Percentiles rank a stretch among this genome's conserved stretches.
Conservation (phyloP, 805 yeast genomes). For the Lipomyces orientalis region DNA sequence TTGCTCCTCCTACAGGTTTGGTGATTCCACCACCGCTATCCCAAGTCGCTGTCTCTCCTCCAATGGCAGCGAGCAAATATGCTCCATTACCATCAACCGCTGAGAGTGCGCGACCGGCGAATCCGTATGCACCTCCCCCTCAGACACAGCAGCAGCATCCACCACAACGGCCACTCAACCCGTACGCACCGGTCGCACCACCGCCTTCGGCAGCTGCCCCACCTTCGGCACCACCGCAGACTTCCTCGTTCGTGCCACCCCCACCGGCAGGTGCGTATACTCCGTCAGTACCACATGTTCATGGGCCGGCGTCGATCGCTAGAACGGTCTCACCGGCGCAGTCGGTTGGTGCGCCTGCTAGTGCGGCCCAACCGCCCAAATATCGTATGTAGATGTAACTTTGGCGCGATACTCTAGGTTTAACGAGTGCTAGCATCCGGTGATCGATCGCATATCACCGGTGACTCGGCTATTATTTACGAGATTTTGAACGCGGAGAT, state of each 20-base stretch:
- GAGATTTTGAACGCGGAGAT: constrained; percentile 61
- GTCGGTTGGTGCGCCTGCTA: constrained; percentile 42
- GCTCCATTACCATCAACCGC: constrained; percentile 38
- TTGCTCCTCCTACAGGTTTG: constrained; percentile 5
- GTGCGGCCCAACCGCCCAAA: constrained; percentile 43
- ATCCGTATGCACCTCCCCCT: constrained; percentile 51
- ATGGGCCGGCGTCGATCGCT: constrained; percentile 37
- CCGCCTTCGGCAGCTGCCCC: constrained; percentile 19
- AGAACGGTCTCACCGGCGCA: constrained; percentile 40
- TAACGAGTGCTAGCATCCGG: constrained; percentile 52
- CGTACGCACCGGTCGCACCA: constrained; percentile 32
- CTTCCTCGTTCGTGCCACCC: constrained; percentile 27
- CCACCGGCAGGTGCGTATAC: constrained; percentile 43
- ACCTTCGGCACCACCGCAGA: constrained; percentile 25
- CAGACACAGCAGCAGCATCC: constrained; percentile 16
- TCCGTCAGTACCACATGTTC: constrained; percentile 31
- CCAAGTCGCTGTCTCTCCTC: constrained; percentile 40
- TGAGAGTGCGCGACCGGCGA: constrained; percentile 45
- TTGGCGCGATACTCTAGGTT: constrained; percentile 43
- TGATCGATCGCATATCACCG: constrained; percentile 71
- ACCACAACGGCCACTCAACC: constrained; percentile 18
- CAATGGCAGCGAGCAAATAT: constrained; percentile 20
- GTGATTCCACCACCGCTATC: constrained; percentile 19
- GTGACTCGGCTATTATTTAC: constrained; percentile 61
- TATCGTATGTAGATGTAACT: constrained; percentile 27